Base-by-base conservation (phyloP, 495 filamentous ascomycete genomes). In the Apiosordaria backusii region DNA sequence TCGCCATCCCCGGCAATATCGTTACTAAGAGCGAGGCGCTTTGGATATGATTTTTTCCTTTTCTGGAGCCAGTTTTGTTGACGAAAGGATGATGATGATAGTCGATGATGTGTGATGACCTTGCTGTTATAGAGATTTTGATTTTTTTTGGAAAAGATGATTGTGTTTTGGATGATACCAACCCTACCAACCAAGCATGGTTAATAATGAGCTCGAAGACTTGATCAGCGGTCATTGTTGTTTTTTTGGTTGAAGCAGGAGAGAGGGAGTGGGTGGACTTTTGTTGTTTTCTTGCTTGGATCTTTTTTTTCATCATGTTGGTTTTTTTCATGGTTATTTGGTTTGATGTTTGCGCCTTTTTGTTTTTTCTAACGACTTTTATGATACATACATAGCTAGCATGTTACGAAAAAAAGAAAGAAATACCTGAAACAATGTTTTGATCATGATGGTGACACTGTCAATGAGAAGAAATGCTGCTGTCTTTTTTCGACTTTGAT, bases 1-100 rank as follows among this genome's bases (percentile, higher is more conserved):
- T 23, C 70, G 76, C 18, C 61, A 61, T 72, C 57, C 72, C 67
- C 60, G 59, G 64, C 52, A 63, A 10, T 69, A 69, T 27, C 64
- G 67, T 1, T 60, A 69, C 55, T 69, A 45, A 63, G 6, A 15
- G 45, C 29, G 24, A 4, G 19, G 9, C 21, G 18, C 24, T 50
- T 27, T 52, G 59, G 58, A n/a, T 52, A 21, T 50, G n/a, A 62
- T 55, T 45, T 50, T 62, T 50, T n/a, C 1, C 15, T 19, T 60
- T 67, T 63, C 21, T 13, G 52, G n/a, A 6, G 21, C 29, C 26
- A 58, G 40, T 62, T 23, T 59, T 52, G 27, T 57, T 66, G 65
- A 35, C 27, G 53, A 45, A 64, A 3, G 24, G 40, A 57, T 66
- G 27, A 29, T 29, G 35, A 45, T 45, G 35, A 45, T 45, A 7